phyloP scores from a whole-genome alignment of 2,329 filamentous ascomycete species.

The Fusarium citri region DNA sequence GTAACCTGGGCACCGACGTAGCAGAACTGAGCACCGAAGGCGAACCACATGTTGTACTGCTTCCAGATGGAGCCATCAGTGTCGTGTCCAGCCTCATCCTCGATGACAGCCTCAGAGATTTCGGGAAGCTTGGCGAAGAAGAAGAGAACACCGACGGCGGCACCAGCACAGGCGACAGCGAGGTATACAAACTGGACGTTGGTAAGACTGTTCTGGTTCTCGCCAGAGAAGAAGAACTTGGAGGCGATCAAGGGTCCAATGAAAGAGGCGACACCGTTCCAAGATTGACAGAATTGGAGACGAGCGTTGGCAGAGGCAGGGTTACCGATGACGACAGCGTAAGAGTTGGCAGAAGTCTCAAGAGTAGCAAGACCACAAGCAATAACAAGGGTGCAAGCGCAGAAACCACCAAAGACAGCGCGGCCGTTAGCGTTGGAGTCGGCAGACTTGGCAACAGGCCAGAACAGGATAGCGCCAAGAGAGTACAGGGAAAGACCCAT shows the following conservation, averaged over 20 bases:
- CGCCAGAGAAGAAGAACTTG: constrained; percentile 76
- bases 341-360: constrained; percentile 82
- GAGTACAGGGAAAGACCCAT: constrained; percentile 75
- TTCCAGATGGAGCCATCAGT: constrained; percentile 73
- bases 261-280: constrained; percentile 80
- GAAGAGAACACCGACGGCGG: constrained; percentile 72
- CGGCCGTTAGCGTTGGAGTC: constrained; percentile 33
- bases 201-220: constrained; percentile 66
- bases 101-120: constrained; percentile 65
- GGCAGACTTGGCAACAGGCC: constrained; percentile 66
- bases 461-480: constrained; percentile 65
- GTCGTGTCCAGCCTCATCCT: constrained; percentile 60
- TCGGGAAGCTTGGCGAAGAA: constrained; percentile 77
- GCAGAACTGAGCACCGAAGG: constrained; percentile 79
- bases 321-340: constrained; percentile 64
- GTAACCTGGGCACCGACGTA: constrained; percentile 80
- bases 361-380: constrained; percentile 78
- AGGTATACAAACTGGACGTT: constrained; percentile 83
- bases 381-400: constrained; percentile 77
- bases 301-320: constrained; percentile 11
- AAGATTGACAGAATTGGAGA: constrained; percentile 74
- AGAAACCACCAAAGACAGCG: constrained; percentile 77
- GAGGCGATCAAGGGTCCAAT: constrained; percentile 78
- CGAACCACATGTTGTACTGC: constrained; percentile 81
- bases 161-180: constrained; percentile 75